Conservation (phyloP, 495 filamentous ascomycete species). For the Aspergillus ostianus region DNA sequence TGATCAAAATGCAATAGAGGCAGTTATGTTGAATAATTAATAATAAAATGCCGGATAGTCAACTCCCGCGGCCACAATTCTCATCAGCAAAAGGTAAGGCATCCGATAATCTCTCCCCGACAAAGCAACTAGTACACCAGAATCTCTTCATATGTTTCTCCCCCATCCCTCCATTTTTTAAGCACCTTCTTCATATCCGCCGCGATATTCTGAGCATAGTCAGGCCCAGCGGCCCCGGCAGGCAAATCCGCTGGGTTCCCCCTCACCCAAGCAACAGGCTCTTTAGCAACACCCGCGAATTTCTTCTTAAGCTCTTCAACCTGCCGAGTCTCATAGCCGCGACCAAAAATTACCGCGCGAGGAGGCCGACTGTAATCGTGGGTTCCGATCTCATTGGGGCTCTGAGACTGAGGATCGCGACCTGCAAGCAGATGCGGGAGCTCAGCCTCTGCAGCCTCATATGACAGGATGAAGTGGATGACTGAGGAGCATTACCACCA, state of each 20-base stretch:
- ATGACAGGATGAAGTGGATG: conserved; percentile 27
- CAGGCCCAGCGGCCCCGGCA: conserved; percentile 15
- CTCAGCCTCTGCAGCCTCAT: conserved; percentile 21
- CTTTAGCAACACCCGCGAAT: conserved; percentile 7
- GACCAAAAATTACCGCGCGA: conserved; percentile 34
- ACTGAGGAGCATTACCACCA: conserved; percentile 20
- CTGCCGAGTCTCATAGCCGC: conserved; percentile 21
- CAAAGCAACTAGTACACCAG: conserved; percentile 17
- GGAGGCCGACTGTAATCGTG: conserved; percentile 28
- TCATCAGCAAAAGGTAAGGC: conserved; percentile 4
- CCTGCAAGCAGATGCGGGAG: conserved; percentile 30
- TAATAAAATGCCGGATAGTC: too few relatives aligned
- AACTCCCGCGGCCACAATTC: too few relatives aligned
- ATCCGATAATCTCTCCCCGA: conserved; percentile 9
- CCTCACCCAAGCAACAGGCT: conserved; percentile 21
- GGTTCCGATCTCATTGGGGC: conserved; percentile 26
- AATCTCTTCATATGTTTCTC: conserved; percentile 15
- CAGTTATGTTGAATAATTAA: too few relatives aligned
- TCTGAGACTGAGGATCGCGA: conserved; percentile 20
- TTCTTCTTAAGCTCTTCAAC: conserved; percentile 22
- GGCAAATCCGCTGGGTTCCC: conserved; percentile 20
- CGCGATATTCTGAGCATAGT: conserved; percentile 18
- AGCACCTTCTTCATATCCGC: conserved; percentile 20
- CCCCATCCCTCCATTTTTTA: conserved; percentile 23
- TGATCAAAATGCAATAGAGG: too few relatives aligned